phyloP scores from a whole-genome alignment of 495 filamentous ascomycete species.

The Daldinia vernicosa region DNA sequence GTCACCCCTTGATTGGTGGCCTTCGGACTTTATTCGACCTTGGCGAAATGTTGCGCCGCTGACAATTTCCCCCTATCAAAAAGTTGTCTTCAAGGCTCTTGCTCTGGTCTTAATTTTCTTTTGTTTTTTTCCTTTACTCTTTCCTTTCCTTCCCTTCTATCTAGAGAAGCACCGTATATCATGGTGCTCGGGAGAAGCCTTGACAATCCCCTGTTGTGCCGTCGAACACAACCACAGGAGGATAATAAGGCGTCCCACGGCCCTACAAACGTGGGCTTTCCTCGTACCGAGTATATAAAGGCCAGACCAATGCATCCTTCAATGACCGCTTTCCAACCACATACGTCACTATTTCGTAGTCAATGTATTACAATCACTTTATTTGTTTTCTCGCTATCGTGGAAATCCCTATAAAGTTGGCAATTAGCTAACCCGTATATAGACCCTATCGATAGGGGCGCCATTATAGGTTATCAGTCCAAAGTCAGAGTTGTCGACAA shows the following conservation, averaged over 20 bases:
- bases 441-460: slow-evolving; percentile 60
- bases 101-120: slow-evolving; percentile 1
- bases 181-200: slow-evolving; percentile 31
- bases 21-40: slow-evolving; percentile 35
- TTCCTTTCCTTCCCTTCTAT: neutral
- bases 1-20: slow-evolving; percentile 36
- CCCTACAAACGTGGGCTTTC: slow-evolving; percentile 11
- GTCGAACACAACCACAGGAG: slow-evolving; percentile 10
- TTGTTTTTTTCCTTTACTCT: neutral
- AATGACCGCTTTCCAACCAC: slow-evolving; percentile 19
- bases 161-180: neutral
- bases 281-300: slow-evolving; percentile 16
- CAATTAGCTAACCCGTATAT: slow-evolving; percentile 13
- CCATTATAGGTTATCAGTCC: slow-evolving; percentile 72
- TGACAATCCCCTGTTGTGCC: slow-evolving; percentile 13
- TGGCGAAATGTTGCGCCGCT: slow-evolving; percentile 34
- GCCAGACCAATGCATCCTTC: slow-evolving; percentile 17
- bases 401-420: slow-evolving; percentile 49
- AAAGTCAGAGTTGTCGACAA: slow-evolving; percentile 89
- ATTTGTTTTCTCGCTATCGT: slow-evolving; percentile 48
- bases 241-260: slow-evolving; percentile 8
- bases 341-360: slow-evolving; percentile 27
- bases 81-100: neutral
- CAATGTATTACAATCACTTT: slow-evolving; percentile 41
- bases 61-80: slow-evolving; percentile 16